Evolutionary conservation across 495 filamentous ascomycete species (phyloP), one percentile per base, ranked within the genome.

Genomic region (Aspergillus carlsbadensis): DNA sequence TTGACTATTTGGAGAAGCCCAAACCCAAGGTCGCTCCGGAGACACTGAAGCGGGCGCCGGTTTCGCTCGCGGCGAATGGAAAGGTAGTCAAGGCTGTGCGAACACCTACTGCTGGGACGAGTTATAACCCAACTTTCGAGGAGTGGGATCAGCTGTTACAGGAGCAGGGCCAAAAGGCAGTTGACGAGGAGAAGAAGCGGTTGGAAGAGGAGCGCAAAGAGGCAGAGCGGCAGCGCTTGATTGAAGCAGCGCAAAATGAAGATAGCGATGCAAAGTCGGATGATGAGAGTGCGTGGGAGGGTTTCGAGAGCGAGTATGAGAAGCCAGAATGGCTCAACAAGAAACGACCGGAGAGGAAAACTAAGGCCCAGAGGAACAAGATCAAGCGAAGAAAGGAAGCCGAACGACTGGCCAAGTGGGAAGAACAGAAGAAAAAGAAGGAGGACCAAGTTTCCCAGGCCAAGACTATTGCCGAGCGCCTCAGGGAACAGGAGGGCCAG

Each of bases 251-350:
- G 4, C 75, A 86, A 31, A 79, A 81, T 0, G 87, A 89, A 20
- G 80, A 88, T 48, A 87, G 84, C 5, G 84, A 87, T 36, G 71
- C 86, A 4, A 85, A 87, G 64, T 89, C 86, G 65, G 88, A 92
- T 56, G 87, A 92, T 51, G 91, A 94, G 66, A 91, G 88, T 36
- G 89, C 86, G 10, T 96, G 91, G 91, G 91, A 96, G 72, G 87
- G 87, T 0, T 81, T 92, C 53, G 85, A 91, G 70, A 89, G 81
- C 68, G 84, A 88, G 65, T 83, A 81, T 59, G 82, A 86, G 59
- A 78, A 78, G 48, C 71, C 76, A 55, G 78, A 87, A 36, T 83
- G 77, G 70, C 61, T 87, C 54, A 87, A 81, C 68, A 80, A 79
- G 61, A 93, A 91, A 73, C 76, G 84, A 53, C 84, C 89, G 10